phyloP scores from a whole-genome alignment of 78 protist genomes.

The Protostelium mycophagum region DNA sequence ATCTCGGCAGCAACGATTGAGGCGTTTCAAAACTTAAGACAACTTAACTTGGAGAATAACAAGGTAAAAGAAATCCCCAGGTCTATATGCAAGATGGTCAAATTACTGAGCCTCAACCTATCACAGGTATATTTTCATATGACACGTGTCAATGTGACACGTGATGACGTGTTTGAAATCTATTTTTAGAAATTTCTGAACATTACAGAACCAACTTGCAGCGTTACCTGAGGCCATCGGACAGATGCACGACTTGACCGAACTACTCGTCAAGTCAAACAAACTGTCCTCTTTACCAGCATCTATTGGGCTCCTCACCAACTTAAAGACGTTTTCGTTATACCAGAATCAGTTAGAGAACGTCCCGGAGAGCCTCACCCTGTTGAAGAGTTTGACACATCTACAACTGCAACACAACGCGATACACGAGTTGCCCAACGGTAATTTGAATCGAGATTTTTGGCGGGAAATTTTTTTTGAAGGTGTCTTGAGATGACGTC shows the following conservation, averaged over 20 bases:
- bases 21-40: not conserved
- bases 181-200: too few species aligned
- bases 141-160: not conserved
- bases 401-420: not conserved
- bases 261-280: not conserved
- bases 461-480: not conserved
- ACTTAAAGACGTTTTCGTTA: not conserved
- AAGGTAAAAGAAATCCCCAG: not conserved
- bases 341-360: not conserved
- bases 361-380: not conserved
- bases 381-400: not conserved
- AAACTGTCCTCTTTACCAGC: not conserved
- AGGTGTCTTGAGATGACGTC: too few species aligned
- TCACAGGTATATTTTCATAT: not conserved
- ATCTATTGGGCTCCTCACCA: not conserved
- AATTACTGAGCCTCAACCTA: not conserved
- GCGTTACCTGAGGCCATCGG: not conserved
- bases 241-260: not conserved
- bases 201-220: not conserved
- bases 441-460: not conserved
- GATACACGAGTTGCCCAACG: not conserved
- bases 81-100: not conserved
- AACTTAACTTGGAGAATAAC: not conserved
- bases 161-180: too few species aligned
- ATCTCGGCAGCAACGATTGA: not conserved